phyloP scores from a whole-genome alignment of 2,329 filamentous ascomycete genomes.

The Ilyonectria destructans region DNA sequence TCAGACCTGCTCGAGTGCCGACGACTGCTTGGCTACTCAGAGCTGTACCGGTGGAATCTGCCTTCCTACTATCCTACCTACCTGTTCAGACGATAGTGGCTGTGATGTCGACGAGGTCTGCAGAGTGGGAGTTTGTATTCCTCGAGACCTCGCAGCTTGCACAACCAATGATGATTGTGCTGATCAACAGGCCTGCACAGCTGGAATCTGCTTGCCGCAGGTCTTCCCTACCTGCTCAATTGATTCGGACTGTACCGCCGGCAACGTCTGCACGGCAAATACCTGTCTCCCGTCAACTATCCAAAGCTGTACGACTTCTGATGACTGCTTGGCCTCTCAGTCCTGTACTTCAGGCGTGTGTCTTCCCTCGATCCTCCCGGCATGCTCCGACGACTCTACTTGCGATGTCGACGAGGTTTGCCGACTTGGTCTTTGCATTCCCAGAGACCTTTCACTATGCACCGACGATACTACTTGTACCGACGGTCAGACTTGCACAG shows the following conservation, averaged over 20 bases:
- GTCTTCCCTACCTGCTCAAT: neutral
- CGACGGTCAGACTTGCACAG: neutral
- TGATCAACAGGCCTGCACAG: slow-evolving; percentile 10
- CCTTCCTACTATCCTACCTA: slow-evolving; percentile 9
- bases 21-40: slow-evolving; percentile 6
- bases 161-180: neutral
- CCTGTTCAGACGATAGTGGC: neutral
- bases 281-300: slow-evolving; percentile 6
- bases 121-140: slow-evolving; percentile 18
- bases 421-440: slow-evolving; percentile 21
- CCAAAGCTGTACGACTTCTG: neutral
- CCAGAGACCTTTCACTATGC: slow-evolving; percentile 2
- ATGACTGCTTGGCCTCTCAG: slow-evolving; percentile 3
- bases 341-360: slow-evolving; percentile 14
- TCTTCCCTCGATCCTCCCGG: slow-evolving; percentile 9
- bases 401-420: slow-evolving; percentile 9
- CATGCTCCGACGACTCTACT: neutral
- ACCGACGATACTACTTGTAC: neutral
- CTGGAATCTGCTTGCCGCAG: slow-evolving; percentile 7
- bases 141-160: slow-evolving; percentile 5
- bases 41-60: slow-evolving; percentile 14
- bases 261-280: slow-evolving; percentile 2
- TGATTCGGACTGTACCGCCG: neutral
- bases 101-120: slow-evolving; percentile 6
- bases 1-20: neutral